Evolutionary conservation across 768 basidiomycete species (phyloP), one percentile per base, ranked within the genome.

Genomic region (Pholiota microspora): DNA sequence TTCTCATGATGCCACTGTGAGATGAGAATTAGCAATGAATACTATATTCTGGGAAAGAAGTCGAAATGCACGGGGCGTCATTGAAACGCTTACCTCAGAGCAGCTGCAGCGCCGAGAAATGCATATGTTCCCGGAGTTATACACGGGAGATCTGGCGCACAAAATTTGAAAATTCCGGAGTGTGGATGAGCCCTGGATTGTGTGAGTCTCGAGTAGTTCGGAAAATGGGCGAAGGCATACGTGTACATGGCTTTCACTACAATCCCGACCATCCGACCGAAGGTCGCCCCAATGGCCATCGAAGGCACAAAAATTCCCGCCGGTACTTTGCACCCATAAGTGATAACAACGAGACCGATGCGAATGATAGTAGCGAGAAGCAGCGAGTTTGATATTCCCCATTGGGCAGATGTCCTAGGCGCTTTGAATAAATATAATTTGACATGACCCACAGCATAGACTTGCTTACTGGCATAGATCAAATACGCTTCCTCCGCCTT

Each of bases 121-220:
- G 97, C 97, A 70, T 99, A 98, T 7, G 96, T 98, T 16, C 97
- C 97, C 0, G 97, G 96, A 0, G 97, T 98, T 64, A 99, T 98
- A 61, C 97, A 99, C 1, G 95, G 96, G 13, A 89, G 81, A 67
- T 98, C 90, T 15, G 94, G 95, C 18, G 84, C 82, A 67, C 97
- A 99, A 38, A 88, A 84, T 1, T 90, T 86, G 66, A 98, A 98
- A 51, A 93, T 89, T 1, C 93, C 90, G 29, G 89, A 89, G 16
- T 83, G 74, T 0, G 89, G 90, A 68, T 93, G 87, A 3, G 92
- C 78, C 46, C 94, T 96, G 49, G 45, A 45, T 51, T 42, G 31
- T 54, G 44, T 49, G 49, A 53, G 49, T 34, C 25, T 10, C 35
- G 32, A 36, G 13, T 23, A 3, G 16, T 15, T 23, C 16, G 31